These are phyloP conservation scores for Candida montana DNA, from an alignment of 805 yeast genomes.

Conservation along the genomic window DNA sequence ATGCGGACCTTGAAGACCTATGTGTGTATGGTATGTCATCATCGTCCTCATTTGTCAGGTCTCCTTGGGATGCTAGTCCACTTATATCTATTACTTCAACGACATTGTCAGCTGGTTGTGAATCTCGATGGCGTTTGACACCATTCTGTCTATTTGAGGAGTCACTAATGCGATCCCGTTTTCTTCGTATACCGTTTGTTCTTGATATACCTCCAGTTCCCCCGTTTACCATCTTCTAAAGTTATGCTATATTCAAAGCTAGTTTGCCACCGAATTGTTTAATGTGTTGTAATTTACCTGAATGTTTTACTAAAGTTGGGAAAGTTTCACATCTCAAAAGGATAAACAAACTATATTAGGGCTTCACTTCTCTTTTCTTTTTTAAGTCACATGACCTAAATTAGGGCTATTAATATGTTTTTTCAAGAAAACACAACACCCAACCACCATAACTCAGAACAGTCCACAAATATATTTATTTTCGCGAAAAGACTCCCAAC, in stretches of 20 bases:
- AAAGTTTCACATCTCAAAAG: no score
- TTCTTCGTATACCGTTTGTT: no score
- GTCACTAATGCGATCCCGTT: neutral
- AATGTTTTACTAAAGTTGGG: no score
- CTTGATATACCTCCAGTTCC: no score
- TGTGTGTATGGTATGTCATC: conserved; percentile 26
- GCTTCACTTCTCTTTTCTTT: no score
- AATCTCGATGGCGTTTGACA: conserved; percentile 1
- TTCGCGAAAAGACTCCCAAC: conserved; percentile 5
- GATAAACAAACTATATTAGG: no score
- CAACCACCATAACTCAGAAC: neutral
- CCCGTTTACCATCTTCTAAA: neutral
- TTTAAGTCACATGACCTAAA: neutral
- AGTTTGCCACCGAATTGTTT: no score
- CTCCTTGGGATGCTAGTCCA: neutral
- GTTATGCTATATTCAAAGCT: no score
- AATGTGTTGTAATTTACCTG: no score
- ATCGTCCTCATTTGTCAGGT: conserved; percentile 19
- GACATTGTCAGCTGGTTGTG: no score
- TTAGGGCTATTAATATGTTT: neutral
- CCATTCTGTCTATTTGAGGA: neutral
- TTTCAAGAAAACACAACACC: neutral
- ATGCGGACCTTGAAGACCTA: conserved; percentile 16
- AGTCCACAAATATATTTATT: neutral
- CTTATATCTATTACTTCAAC: neutral